Base-by-base conservation (phyloP, 768 basidiomycete genomes). In the Amanita muscaria region DNA sequence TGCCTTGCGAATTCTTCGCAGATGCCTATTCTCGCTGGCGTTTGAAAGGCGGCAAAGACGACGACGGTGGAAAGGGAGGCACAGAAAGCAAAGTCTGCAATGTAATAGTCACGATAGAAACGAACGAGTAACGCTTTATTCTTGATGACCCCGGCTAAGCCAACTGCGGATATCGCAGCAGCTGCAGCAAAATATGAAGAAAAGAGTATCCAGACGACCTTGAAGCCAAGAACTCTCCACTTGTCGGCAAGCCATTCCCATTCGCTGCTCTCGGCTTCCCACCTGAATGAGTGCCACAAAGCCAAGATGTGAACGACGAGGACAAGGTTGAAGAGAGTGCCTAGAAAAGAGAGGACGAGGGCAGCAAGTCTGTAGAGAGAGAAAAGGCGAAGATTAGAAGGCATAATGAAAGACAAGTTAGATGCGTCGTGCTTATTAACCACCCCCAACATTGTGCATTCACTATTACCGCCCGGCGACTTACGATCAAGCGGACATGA, bases 101-200 rank as follows among this genome's bases (percentile, higher is more conserved):
- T 78, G 45, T 84, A 77, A 51, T 81, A 88, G 65, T 86, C 85
- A 49, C 86, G 79, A 64, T 87, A 89, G 53, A 89, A 79, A 44
- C 83, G 82, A 40, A 89, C 76, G 50, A 79, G 76, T 1, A 76
- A 64, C 3, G 79, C 68, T 49, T 75, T 74, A 55, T 67, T 73
- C 86, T 77, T 80, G 53, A 80, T 55, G 46, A 84, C 73, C n/a
- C 87, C 87, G 11, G 68, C 58, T 42, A 88, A 64, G 15, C 87
- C 87, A 1, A 86, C 64, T 5, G 72, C 60, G 51, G 76, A 83
- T 5, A 86, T 79, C 9, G 73, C 60, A 1, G 80, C 73, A 5
- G 82, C 80, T 0, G 77, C 72, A 5, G 72, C 66, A 54, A 88
- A 82, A 59, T 89, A 87, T 16, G 74, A 62, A 22, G 72, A 76